Conservation (phyloP, 2,329 filamentous ascomycete genomes). For the Xylaria sp. region DNA sequence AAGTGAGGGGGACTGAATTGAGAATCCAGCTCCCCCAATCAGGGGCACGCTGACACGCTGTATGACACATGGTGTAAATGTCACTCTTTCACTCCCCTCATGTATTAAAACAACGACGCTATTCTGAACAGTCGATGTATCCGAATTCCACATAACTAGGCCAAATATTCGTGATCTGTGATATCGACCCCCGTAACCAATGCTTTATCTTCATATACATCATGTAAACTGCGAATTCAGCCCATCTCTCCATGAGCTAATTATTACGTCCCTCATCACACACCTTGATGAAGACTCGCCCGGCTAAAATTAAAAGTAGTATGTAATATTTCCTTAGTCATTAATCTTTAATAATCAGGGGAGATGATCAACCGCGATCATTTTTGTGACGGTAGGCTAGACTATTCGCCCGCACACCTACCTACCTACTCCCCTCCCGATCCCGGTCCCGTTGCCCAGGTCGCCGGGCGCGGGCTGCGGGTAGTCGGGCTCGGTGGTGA, state of each 20-base stretch:
- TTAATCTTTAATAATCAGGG: too few relatives aligned
- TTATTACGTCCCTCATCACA: too few relatives aligned
- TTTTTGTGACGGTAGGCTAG: not conserved
- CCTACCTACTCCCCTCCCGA: slow-evolving; percentile 15
- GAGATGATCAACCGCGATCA: too few relatives aligned
- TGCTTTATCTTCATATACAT: too few relatives aligned
- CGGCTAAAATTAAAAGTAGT: too few relatives aligned
- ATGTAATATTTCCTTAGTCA: too few relatives aligned
- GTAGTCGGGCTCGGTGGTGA: slow-evolving; percentile 30
- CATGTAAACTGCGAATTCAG: too few relatives aligned
- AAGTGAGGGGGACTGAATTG: slow-evolving; percentile 14
- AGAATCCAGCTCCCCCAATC: slow-evolving; percentile 3
- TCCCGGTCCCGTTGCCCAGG: slow-evolving; percentile 36
- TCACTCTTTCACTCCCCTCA: slow-evolving; percentile 33
- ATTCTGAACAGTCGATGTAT: not conserved
- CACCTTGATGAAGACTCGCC: too few relatives aligned
- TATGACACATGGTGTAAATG: slow-evolving; percentile 16
- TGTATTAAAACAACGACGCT: slow-evolving; percentile 21
- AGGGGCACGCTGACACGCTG: slow-evolving; percentile 12
- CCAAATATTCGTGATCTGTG: too few relatives aligned
- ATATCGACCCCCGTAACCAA: too few relatives aligned
- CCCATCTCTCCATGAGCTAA: too few relatives aligned
- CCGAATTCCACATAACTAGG: too few relatives aligned
- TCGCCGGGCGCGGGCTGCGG: slow-evolving; percentile 29
- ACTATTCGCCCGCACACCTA: not conserved